Percentiles rank a stretch among this genome's conserved stretches.
These are phyloP conservation scores for Colletotrichum sp. DNA, from an alignment of 2,329 filamentous ascomycete genomes.

Conservation along the genomic window DNA sequence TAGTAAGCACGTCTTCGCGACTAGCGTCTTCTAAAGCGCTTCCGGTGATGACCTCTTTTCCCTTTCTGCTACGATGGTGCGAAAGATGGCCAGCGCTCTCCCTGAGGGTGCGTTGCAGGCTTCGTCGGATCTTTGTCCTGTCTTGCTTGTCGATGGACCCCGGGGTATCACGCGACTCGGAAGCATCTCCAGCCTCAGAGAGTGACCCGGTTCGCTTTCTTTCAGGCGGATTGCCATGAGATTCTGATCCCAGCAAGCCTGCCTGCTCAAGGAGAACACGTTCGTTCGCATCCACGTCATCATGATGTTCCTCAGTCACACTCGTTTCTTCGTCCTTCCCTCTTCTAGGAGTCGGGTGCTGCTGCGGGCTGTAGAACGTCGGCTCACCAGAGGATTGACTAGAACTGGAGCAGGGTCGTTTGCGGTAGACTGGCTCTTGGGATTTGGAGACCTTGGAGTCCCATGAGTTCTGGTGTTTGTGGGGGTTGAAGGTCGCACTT, in stretches of 20 bases:
- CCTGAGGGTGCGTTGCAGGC: constrained; percentile 86
- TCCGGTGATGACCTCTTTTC: constrained; percentile 73
- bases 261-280: constrained; percentile 71
- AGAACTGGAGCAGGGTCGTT: constrained; percentile 32
- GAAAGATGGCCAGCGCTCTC: constrained; percentile 74
- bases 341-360: constrained; percentile 15
- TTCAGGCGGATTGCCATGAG: constrained; percentile 41
- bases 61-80: constrained; percentile 76
- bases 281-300: constrained; percentile 69
- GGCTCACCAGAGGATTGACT: constrained; percentile 36
- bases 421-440: constrained; percentile 29
- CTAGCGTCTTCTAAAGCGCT: constrained; percentile 54
- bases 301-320: constrained; percentile 36
- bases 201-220: constrained; percentile 43
- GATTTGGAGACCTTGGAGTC: constrained; percentile 35
- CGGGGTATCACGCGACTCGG: constrained; percentile 35
- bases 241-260: constrained; percentile 61
- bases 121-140: constrained; percentile 77
- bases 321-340: not conserved
- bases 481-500: constrained; percentile 38
- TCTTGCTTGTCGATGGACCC: constrained; percentile 54
- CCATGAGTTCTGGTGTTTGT: constrained; percentile 46
- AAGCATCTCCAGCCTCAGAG: constrained; percentile 45
- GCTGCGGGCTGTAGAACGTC: constrained; percentile 17
- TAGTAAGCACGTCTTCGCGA: constrained; percentile 72